Conservation (phyloP, 139 green algal genomes). For the Chlorella ohadii region DNA sequence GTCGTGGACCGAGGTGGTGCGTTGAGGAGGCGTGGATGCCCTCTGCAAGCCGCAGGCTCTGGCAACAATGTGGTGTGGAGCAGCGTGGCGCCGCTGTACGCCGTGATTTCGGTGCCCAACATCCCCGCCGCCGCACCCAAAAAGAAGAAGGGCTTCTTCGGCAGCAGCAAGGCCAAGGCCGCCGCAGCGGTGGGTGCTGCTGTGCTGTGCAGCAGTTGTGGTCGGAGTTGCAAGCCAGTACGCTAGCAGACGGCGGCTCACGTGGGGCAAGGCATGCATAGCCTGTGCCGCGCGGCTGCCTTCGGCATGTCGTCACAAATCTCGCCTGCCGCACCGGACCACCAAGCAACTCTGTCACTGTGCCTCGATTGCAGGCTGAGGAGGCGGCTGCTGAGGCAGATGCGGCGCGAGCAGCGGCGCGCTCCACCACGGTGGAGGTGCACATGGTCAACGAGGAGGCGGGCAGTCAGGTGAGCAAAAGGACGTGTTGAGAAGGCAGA, state of each 20-base stretch:
- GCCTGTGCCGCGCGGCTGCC: too few relatives aligned
- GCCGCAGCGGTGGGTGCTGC: background rate
- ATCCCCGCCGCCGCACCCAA: slow-evolving; percentile 25
- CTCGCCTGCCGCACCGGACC: too few relatives aligned
- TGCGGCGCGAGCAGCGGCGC: slow-evolving; percentile 6
- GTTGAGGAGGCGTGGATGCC: too few relatives aligned
- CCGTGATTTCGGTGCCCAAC: slow-evolving; percentile 38
- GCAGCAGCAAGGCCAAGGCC: slow-evolving; percentile 11
- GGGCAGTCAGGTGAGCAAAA: slow-evolving; percentile 15
- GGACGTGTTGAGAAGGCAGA: too few relatives aligned
- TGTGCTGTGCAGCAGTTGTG: too few relatives aligned
- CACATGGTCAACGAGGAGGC: slow-evolving; percentile 46
- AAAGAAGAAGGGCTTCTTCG: slow-evolving; percentile 31
- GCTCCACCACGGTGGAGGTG: slow-evolving; percentile 27
- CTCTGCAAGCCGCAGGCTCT: slow-evolving; percentile 2
- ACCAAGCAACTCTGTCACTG: too few relatives aligned
- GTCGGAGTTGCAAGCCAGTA: too few relatives aligned
- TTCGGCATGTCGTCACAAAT: too few relatives aligned
- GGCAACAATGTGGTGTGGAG: slow-evolving; percentile 45
- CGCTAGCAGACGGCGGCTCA: too few relatives aligned
- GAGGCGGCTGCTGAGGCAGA: slow-evolving; percentile 17
- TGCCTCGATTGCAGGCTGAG: background rate
- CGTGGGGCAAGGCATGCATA: too few relatives aligned
- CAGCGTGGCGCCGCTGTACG: slow-evolving; percentile 39
- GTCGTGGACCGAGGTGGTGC: slow-evolving; percentile 40